Evolutionary conservation across 352 stramenopile genomes (phyloP).

Genomic region (Phytophthora constricta): DNA sequence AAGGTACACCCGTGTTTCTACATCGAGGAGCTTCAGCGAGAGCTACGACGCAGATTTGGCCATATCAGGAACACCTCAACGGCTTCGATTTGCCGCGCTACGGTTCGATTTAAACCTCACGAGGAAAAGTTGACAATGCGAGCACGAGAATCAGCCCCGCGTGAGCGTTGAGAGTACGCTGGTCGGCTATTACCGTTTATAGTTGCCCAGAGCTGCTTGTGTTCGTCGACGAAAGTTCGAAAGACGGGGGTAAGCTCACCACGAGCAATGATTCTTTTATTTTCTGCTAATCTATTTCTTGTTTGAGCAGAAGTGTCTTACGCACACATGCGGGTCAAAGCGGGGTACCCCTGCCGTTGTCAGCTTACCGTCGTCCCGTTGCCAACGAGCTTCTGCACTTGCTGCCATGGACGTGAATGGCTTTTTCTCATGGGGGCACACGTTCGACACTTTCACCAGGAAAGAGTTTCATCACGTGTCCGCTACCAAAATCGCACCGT

Average conservation of each 20-base stretch:
- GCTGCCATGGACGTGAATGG: constrained; percentile 29
- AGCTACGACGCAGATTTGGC: constrained; percentile 8
- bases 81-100: constrained; percentile 30
- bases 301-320: constrained; percentile 3
- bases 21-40: constrained; percentile 30
- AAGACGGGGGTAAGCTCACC: constrained; percentile 8
- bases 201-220: constrained; percentile 15
- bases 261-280: neutral
- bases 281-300: neutral
- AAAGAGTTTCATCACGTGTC: constrained; percentile 32
- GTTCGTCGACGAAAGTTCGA: constrained; percentile 12
- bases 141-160: constrained; percentile 6
- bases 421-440: constrained; percentile 27
- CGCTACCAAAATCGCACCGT: constrained; percentile 19
- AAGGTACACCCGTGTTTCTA: constrained; percentile 37
- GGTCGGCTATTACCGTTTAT: constrained; percentile 16
- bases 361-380: constrained; percentile 11
- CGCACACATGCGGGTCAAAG: constrained; percentile 6
- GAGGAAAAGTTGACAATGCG: constrained; percentile 16
- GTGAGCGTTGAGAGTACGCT: constrained; percentile 5
- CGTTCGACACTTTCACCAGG: constrained; percentile 30
- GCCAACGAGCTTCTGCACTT: constrained; percentile 24
- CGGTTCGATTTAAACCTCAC: constrained; percentile 33
- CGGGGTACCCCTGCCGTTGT: constrained; percentile 21
- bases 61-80: constrained; percentile 5